Evolutionary conservation across 495 filamentous ascomycete species (phyloP), one percentile per base, ranked within the genome.

Genomic region (Penicillium diatomitis): DNA sequence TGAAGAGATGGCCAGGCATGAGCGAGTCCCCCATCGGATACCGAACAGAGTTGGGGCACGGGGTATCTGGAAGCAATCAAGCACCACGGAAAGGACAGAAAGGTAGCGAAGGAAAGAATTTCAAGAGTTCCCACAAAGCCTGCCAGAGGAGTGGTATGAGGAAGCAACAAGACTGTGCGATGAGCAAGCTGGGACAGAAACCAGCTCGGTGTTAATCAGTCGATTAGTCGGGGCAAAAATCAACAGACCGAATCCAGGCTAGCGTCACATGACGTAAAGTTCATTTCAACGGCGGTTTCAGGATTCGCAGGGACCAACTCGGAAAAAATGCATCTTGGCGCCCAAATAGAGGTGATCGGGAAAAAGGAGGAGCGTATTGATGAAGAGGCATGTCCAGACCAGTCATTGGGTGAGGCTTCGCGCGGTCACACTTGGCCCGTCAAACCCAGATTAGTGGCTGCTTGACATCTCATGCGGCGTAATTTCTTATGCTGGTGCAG

Each of bases 211-310:
- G 20, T 20, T 20, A 20, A 20, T 20, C 20, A 20, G 20, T 20
- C 20, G 20, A 20, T 20, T 20, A 50, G 44, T 56, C 51, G 57
- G 58, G 53, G 60, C 52, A 63, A 63, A 53, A 58, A 63, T 56
- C 56, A 65, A 65, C 56, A 63, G 35, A 41, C 54, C 49, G 39
- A 46, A 58, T 57, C 38, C 38, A 54, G 52, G 20, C 38, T 61
- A 60, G 57, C 41, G 60, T 55, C 54, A 56, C 48, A 59, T 63
- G 60, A 63, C 60, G 60, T 63, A 53, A 52, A 41, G 44, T 38
- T 11, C 43, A 52, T 42, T 29, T 20, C 40, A 47, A 31, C 40
- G 43, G 47, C 11, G 47, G 53, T 59, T 56, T 53, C 53, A 53
- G 53, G 50, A 42, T 49, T 32, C 41, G 41, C 41, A 32, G 32